A percentile compares a stretch with the other conserved stretches of the same genome.
phyloP scores from a whole-genome alignment of 148 eudicot species.

The Polygonum maritimum region DNA sequence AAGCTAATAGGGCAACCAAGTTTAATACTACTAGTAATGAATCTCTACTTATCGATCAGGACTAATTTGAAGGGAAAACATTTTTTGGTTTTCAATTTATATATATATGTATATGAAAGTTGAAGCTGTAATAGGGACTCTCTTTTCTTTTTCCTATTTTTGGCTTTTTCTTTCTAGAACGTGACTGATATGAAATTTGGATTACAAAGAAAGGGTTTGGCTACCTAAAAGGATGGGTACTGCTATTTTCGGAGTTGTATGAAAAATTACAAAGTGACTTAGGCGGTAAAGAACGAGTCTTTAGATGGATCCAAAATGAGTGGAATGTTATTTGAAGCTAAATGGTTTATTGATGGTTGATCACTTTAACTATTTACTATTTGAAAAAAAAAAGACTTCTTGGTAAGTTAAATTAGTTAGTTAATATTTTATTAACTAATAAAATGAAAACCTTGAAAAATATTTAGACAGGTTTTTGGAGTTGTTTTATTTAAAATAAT shows the following conservation, averaged over 20 bases:
- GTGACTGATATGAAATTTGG: neutral
- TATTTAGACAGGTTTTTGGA: too few species aligned
- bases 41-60: neutral
- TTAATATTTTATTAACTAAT: too few species aligned
- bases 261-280: neutral
- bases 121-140: neutral
- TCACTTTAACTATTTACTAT: too few species aligned
- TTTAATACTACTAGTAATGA: neutral
- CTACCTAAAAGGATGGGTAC: neutral
- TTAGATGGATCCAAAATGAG: slow-evolving; percentile 2
- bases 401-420: too few species aligned
- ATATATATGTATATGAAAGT: neutral
- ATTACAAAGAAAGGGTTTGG: neutral
- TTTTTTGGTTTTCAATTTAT: neutral
- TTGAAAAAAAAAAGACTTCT: too few species aligned
- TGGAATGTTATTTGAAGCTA: neutral
- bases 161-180: neutral
- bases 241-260: neutral
- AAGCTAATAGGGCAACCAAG: neutral
- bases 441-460: too few species aligned
- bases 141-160: neutral
- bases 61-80: neutral
- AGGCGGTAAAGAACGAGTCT: neutral
- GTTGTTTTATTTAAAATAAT: too few species aligned
- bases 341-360: neutral